A percentile compares a stretch with the other conserved stretches of the same genome.
Evolutionary conservation across 225 moss, liverwort and hornwort species (phyloP).

Genomic region (Sphagnum contortum): DNA sequence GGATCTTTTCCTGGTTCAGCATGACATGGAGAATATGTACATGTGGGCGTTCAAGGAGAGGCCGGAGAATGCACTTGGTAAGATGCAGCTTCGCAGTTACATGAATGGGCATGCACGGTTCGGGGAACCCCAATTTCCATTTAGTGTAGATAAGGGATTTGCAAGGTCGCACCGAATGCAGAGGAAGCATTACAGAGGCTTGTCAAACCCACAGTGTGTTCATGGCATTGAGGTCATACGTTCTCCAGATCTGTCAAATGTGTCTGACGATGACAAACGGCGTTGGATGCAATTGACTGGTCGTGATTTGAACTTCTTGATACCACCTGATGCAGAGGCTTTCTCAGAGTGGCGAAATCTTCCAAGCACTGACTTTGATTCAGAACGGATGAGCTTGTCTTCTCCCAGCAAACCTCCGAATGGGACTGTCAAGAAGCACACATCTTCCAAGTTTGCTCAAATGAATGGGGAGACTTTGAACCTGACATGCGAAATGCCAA

Average conservation of each 20-base stretch:
- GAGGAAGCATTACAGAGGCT: slow-evolving; percentile 80
- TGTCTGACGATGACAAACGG: slow-evolving; percentile 61
- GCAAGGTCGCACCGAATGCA: slow-evolving; percentile 78
- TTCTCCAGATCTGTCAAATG: slow-evolving; percentile 46
- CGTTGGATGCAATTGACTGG: slow-evolving; percentile 85
- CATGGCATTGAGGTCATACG: slow-evolving; percentile 75
- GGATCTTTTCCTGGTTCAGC: slow-evolving; percentile 77
- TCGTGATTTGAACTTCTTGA: slow-evolving; percentile 60
- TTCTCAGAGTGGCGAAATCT: slow-evolving; percentile 80
- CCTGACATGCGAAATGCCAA: slow-evolving; percentile 53
- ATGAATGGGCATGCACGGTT: slow-evolving; percentile 84
- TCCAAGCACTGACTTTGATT: slow-evolving; percentile 58
- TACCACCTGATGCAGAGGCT: slow-evolving; percentile 73
- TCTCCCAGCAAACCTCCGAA: slow-evolving; percentile 64
- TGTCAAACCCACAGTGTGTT: slow-evolving; percentile 80
- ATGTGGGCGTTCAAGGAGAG: slow-evolving; percentile 92
- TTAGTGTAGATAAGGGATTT: slow-evolving; percentile 74
- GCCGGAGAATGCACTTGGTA: slow-evolving; percentile 75
- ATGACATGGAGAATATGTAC: slow-evolving; percentile 91
- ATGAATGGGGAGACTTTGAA: slow-evolving; percentile 48
- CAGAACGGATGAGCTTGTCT: slow-evolving; percentile 54
- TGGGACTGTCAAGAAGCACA: slow-evolving; percentile 50
- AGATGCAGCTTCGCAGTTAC: slow-evolving; percentile 86
- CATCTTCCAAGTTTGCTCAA: slow-evolving; percentile 39
- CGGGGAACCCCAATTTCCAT: slow-evolving; percentile 79